Conservation (phyloP, 176 grass and related monocot species). For the Olyra latifolia region DNA sequence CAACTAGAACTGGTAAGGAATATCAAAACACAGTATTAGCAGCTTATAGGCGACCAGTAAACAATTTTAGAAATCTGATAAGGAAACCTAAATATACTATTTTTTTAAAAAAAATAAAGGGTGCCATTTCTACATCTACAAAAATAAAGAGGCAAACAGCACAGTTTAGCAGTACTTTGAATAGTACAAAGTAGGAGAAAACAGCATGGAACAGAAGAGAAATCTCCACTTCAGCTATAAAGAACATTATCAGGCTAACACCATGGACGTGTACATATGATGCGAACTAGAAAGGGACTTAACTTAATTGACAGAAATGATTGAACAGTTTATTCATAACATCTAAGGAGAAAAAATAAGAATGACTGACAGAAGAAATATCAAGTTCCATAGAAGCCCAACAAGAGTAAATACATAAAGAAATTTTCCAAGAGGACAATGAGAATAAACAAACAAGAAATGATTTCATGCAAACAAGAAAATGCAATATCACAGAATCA, state of each 20-base stretch:
- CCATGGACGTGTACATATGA: neutral
- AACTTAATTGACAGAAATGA: neutral
- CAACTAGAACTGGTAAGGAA: neutral
- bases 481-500: neutral
- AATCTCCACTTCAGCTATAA: neutral
- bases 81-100: neutral
- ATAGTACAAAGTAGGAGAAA: no score
- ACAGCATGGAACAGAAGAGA: neutral
- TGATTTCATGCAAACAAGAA: neutral
- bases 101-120: neutral
- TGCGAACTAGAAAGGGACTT: neutral
- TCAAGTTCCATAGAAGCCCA: neutral
- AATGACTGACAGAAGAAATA: neutral
- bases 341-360: neutral
- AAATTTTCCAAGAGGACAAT: neutral
- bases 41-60: neutral
- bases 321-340: neutral
- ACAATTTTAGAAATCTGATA: neutral
- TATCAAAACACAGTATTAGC: neutral
- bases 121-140: neutral
- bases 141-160: neutral
- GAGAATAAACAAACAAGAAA: neutral
- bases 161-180: no score
- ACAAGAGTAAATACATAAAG: neutral
- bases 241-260: neutral